Evolutionary conservation across 1,139 yeast species (phyloP).

Genomic region (Hanseniaspora gamundiae): DNA sequence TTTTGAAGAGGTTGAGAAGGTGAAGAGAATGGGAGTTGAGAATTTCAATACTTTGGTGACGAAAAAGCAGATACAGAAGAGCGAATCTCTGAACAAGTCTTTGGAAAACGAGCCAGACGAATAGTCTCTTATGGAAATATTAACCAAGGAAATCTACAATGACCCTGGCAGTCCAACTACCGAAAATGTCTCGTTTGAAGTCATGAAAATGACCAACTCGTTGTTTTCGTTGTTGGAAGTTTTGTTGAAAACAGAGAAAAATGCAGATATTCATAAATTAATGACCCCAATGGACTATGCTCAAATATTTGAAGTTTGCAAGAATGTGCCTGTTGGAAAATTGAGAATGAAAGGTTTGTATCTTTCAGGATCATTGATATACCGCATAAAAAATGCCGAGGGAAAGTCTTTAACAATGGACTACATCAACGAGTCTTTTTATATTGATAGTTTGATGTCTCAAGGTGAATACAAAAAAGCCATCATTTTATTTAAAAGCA

Average conservation of each 20-base stretch:
- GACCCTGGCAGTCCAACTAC: no score
- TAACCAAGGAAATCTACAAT: not conserved
- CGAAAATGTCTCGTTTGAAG: not conserved
- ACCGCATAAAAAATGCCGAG: slow-evolving; percentile 8
- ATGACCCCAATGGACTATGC: slow-evolving; percentile 1
- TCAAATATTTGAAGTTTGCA: not conserved
- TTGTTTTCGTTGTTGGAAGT: not conserved
- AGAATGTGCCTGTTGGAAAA: not conserved
- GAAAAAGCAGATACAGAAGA: not conserved
- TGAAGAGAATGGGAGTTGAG: slow-evolving; percentile 11
- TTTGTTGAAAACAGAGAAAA: not conserved
- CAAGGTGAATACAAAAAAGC: slow-evolving; percentile 22
- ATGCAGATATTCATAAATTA: not conserved
- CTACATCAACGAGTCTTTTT: slow-evolving; percentile 25
- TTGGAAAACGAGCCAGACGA: not conserved
- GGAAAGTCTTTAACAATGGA: slow-evolving; percentile 21
- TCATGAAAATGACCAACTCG: not conserved
- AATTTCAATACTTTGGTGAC: slow-evolving; percentile 2
- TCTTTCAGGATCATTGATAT: slow-evolving; percentile 18
- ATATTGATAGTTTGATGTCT: slow-evolving; percentile 23
- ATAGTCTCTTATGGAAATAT: not conserved
- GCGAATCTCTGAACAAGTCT: not conserved
- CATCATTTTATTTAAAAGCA: slow-evolving; percentile 16
- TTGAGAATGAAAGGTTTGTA: slow-evolving; percentile 15
- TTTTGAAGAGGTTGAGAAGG: slow-evolving; percentile 15